Base-by-base conservation (phyloP, 1,284 basidiomycete genomes). In the Papiliotrema fonsecae region DNA sequence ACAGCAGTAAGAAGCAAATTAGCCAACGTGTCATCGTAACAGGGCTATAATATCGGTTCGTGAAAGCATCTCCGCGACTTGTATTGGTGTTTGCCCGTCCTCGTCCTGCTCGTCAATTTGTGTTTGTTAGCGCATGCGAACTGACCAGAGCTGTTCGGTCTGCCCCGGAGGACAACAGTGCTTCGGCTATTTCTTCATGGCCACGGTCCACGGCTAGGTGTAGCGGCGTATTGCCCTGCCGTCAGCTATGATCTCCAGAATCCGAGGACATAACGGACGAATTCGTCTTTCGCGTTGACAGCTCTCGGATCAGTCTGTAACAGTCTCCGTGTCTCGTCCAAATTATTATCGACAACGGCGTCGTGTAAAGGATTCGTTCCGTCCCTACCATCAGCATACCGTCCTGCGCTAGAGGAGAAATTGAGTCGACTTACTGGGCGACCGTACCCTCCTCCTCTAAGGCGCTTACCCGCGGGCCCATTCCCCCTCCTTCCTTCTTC, bases 191-290 rank as follows among this genome's bases (percentile, higher is more conserved):
- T 0, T 76, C 74, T 4, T 75, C 46, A 57, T 83, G 79, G 0
- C 89, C 90, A 65, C 90, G 77, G 64, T 94, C 90, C 18, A 82
- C 82, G 1, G 90, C 89, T 0, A 93, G 77, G 62, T 94, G 90
- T 22, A 94, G 69, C 13, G 89, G 79, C 0, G 89, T 87, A 65
- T 87, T 91, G 28, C 87, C 89, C 87, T 92, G 64, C 14, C 18
- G 16, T 24, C 6, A 25, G 22, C 16, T 21, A 19, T 18, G 6
- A 28, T 16, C 4, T 14, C 10, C 9, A 41, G 19, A 26, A 41
- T 21, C n/a, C 19, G 9, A 21, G 9, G 30, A 53, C 41, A 18
- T 19, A 26, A 65, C 72, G 67, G 67, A 90, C 88, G 74, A 81
- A 86, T 73, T 85, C 78, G 49, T 84, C 82, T 35, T 64, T 64